Evolutionary conservation across 169 alveolate species (phyloP).

Genomic region (Perkinsus chesapeaki): DNA sequence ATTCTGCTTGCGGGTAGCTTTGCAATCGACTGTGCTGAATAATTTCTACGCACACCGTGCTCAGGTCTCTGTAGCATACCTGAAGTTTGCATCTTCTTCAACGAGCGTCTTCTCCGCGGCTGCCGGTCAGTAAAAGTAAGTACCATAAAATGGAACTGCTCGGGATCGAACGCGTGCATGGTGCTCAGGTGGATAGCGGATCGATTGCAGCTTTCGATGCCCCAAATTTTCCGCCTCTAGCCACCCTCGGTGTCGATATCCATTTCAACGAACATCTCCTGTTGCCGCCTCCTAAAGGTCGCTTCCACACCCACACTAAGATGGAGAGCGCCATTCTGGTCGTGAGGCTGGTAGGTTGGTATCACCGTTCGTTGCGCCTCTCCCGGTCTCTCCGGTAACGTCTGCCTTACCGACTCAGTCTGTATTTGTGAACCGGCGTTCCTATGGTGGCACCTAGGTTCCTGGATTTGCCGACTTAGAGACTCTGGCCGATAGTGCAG

Average conservation of each 20-base stretch:
- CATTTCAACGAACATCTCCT: slow-evolving; percentile 33
- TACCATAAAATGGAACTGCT: background rate
- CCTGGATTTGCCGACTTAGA: background rate
- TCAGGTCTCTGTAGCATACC: slow-evolving; percentile 36
- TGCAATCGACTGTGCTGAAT: background rate
- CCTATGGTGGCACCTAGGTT: background rate
- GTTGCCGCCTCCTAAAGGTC: slow-evolving; percentile 21
- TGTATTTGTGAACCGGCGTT: too few species aligned
- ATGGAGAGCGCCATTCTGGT: background rate
- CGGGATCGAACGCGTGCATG: slow-evolving; percentile 6
- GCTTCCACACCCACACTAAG: background rate
- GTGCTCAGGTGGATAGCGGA: slow-evolving; percentile 50
- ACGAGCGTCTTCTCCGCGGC: slow-evolving; percentile 60
- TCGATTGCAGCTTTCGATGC: slow-evolving; percentile 64
- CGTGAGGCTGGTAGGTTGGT: background rate
- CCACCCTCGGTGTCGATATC: slow-evolving; percentile 47
- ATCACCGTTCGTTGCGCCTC: too few species aligned
- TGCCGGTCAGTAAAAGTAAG: slow-evolving; percentile 27
- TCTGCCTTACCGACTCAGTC: too few species aligned
- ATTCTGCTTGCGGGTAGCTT: slow-evolving; percentile 66
- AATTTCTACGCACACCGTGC: background rate
- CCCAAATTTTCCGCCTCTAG: slow-evolving; percentile 60
- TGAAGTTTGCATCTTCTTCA: slow-evolving; percentile 68
- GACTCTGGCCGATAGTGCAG: background rate
- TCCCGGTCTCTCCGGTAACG: too few species aligned